phyloP scores from a whole-genome alignment of 192 early-diverging fungal genomes.

The Hyaloraphidium curvatum region DNA sequence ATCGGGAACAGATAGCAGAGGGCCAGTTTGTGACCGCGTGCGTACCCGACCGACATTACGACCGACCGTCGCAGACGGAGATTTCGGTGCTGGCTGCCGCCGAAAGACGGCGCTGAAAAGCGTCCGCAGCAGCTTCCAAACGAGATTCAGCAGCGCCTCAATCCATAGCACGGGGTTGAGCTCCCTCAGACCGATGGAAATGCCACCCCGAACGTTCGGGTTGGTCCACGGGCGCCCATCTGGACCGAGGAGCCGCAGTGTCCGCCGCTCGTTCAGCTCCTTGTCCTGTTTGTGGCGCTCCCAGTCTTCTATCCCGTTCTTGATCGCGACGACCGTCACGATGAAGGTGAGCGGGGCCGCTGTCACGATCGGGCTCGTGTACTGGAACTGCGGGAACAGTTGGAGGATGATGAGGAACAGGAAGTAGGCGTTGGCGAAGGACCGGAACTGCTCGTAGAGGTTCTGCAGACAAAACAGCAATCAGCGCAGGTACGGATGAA shows the following conservation, averaged over 20 bases:
- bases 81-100: too few relatives aligned
- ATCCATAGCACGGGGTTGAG: neutral
- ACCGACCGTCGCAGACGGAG: too few relatives aligned
- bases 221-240: neutral
- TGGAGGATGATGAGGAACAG: constrained; percentile 62
- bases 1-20: too few relatives aligned
- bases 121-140: neutral
- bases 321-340: constrained; percentile 66
- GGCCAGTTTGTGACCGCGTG: too few relatives aligned
- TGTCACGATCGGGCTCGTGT: constrained; percentile 5
- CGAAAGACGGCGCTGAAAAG: too few relatives aligned
- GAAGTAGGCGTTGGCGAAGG: constrained; percentile 74
- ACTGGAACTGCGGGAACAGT: constrained; percentile 55
- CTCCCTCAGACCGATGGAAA: neutral
- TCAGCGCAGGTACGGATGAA: neutral
- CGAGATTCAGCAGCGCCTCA: neutral
- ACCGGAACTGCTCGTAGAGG: constrained; percentile 77
- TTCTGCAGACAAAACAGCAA: constrained; percentile 18
- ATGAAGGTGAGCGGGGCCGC: constrained; percentile 5
- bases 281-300: constrained; percentile 19
- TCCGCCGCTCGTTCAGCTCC: neutral
- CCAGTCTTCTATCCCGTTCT: constrained; percentile 82
- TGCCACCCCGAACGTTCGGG: neutral
- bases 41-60: too few relatives aligned
- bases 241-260: neutral